These are phyloP conservation scores for Pleurotus tuoliensis DNA, from an alignment of 768 basidiomycete species.

Conservation along the genomic window DNA sequence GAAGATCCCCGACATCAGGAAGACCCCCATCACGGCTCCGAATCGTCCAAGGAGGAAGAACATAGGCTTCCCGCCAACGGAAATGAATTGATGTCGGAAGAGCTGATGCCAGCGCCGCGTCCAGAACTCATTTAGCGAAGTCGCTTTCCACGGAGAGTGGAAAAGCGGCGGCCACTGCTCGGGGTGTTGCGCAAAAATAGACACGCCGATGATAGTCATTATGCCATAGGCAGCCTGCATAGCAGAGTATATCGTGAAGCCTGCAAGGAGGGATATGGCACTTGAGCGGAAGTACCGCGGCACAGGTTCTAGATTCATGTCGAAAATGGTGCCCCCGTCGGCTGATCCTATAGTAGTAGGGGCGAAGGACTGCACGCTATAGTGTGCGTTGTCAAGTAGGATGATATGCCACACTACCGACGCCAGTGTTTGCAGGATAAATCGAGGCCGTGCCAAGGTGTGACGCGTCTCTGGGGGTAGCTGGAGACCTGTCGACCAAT, in stretches of 20 bases:
- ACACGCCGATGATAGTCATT: conserved; percentile 37
- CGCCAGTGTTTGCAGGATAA: conserved; percentile 29
- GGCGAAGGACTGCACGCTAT: conserved; percentile 41
- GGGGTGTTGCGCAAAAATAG: conserved; percentile 44
- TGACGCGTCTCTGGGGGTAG: conserved; percentile 37
- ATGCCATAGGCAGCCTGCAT: conserved; percentile 42
- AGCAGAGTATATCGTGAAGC: conserved; percentile 39
- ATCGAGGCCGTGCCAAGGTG: conserved; percentile 32
- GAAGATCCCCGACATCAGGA: conserved; percentile 54
- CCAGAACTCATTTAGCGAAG: conserved; percentile 65
- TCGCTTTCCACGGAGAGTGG: conserved; percentile 49
- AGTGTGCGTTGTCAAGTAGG: conserved; percentile 42
- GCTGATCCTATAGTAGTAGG: conserved; percentile 38
- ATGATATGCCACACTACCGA: conserved; percentile 32
- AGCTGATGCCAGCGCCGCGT: conserved; percentile 64
- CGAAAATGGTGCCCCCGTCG: conserved; percentile 39
- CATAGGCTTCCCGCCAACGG: conserved; percentile 44
- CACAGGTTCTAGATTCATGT: conserved; percentile 28
- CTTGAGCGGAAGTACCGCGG: conserved; percentile 40
- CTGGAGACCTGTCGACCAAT: conserved; percentile 46
- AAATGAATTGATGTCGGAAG: conserved; percentile 55
- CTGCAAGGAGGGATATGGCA: conserved; percentile 36
- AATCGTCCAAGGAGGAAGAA: conserved; percentile 39
- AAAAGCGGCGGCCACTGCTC: conserved; percentile 65
- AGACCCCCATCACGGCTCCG: conserved; percentile 53